Evolutionary conservation across 805 yeast genomes (phyloP).

Genomic region (Hanseniaspora occidentalis): DNA sequence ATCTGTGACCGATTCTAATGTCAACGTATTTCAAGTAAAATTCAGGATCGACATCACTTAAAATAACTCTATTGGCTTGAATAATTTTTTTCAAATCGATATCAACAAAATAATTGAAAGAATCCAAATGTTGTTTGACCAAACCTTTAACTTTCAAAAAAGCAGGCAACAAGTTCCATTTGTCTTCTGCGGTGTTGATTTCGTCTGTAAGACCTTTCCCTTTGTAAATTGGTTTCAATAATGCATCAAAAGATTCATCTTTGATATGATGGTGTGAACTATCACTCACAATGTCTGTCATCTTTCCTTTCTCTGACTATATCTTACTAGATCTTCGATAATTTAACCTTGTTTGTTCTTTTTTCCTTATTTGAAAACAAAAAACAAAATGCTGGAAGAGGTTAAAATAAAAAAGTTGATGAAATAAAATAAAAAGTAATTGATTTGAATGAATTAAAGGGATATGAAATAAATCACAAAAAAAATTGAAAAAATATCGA

Average conservation of each 20-base stretch:
- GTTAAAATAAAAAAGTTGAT: too few species aligned
- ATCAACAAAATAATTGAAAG: slow-evolving; percentile 95
- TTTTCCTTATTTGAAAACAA: too few species aligned
- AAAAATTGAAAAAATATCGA: too few species aligned
- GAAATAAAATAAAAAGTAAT: too few species aligned
- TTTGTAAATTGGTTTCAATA: slow-evolving; percentile 67
- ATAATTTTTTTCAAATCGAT: slow-evolving; percentile 86
- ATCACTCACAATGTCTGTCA: neutral
- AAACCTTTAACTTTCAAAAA: slow-evolving; percentile 90
- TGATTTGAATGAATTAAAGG: too few species aligned
- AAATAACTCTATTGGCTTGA: slow-evolving; percentile 74
- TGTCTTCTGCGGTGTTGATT: slow-evolving; percentile 84
- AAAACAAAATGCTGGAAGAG: neutral
- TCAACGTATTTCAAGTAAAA: slow-evolving; percentile 88
- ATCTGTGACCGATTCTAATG: slow-evolving; percentile 77
- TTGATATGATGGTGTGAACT: slow-evolving; percentile 15
- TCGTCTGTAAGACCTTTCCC: slow-evolving; percentile 84
- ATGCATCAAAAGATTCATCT: slow-evolving; percentile 61
- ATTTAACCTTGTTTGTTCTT: neutral
- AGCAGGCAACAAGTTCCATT: slow-evolving; percentile 95
- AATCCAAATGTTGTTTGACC: slow-evolving; percentile 94
- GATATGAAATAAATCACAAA: too few species aligned
- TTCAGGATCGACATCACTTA: slow-evolving; percentile 95
- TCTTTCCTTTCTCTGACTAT: neutral
- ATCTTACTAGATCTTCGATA: neutral